phyloP scores from a whole-genome alignment of 1,284 basidiomycete species.

The Naganishia sp. region DNA sequence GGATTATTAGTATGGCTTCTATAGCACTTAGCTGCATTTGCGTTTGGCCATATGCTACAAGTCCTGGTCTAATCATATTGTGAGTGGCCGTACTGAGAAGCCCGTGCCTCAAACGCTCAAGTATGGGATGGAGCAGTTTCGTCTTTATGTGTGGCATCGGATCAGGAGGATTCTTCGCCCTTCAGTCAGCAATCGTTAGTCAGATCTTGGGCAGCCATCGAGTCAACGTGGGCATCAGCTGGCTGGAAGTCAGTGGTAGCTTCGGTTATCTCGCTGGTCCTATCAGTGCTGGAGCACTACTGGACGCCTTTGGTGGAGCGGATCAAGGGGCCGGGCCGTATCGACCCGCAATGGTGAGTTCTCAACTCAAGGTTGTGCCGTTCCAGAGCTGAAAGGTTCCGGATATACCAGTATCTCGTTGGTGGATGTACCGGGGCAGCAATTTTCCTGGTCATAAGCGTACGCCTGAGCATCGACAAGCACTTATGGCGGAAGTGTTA shows the following conservation, averaged over 20 bases:
- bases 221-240: constrained; percentile 33
- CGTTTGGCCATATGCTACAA: constrained; percentile 35
- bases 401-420: constrained; percentile 5
- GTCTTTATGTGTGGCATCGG: constrained; percentile 36
- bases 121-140: constrained; percentile 21
- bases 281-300: constrained; percentile 34
- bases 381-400: neutral
- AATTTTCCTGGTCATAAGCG: constrained; percentile 16
- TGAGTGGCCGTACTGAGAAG: neutral
- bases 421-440: constrained; percentile 17
- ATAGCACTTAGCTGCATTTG: constrained; percentile 33
- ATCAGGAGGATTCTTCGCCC: constrained; percentile 36
- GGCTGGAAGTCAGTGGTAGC: constrained; percentile 33
- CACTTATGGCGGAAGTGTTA: constrained; percentile 20
- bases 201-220: constrained; percentile 36
- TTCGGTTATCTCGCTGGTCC: constrained; percentile 36
- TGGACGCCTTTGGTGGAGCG: constrained; percentile 37
- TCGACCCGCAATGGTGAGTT: constrained; percentile 35
- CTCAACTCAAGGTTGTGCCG: neutral
- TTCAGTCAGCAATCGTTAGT: constrained; percentile 34
- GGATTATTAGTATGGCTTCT: constrained; percentile 30
- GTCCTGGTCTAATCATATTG: constrained; percentile 31
- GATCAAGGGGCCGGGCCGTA: constrained; percentile 34
- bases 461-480: constrained; percentile 24
- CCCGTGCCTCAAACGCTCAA: too few relatives aligned